Conservation (phyloP, 441 rosid genomes). For the Syzygium malaccense region DNA sequence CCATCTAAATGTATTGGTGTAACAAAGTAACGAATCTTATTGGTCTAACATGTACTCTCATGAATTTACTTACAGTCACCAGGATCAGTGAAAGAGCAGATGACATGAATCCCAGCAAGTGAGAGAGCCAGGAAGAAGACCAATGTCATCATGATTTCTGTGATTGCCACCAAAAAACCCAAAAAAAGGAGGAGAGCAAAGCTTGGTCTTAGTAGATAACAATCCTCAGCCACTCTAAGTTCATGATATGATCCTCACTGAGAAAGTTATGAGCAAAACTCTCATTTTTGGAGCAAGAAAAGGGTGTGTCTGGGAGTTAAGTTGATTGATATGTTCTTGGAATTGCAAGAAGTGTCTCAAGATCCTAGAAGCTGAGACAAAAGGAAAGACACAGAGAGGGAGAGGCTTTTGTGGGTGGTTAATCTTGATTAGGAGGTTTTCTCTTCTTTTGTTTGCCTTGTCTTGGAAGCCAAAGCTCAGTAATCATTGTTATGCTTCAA, state of each 20-base stretch:
- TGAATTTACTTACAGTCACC: neutral
- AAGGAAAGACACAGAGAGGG: neutral
- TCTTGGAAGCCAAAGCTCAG: neutral
- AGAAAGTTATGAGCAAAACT: neutral
- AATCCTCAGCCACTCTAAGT: neutral
- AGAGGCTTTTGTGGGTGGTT: neutral
- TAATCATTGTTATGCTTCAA: neutral
- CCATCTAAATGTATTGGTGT: neutral
- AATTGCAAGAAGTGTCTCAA: neutral
- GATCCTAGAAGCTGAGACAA: neutral
- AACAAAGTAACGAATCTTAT: no score
- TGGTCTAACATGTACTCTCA: neutral
- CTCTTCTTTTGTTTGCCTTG: neutral
- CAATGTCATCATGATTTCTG: neutral
- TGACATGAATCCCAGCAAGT: neutral
- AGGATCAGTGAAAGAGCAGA: slow-evolving; percentile 3
- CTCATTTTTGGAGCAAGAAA: neutral
- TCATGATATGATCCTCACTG: neutral
- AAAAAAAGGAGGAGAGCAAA: neutral
- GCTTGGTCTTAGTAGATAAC: neutral
- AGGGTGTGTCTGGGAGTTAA: neutral
- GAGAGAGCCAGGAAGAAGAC: neutral
- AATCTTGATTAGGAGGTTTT: neutral
- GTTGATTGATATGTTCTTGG: neutral
- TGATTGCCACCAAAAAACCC: neutral